Base-by-base conservation (phyloP, 177 flowering plant species). In the Vitis hybrid region DNA sequence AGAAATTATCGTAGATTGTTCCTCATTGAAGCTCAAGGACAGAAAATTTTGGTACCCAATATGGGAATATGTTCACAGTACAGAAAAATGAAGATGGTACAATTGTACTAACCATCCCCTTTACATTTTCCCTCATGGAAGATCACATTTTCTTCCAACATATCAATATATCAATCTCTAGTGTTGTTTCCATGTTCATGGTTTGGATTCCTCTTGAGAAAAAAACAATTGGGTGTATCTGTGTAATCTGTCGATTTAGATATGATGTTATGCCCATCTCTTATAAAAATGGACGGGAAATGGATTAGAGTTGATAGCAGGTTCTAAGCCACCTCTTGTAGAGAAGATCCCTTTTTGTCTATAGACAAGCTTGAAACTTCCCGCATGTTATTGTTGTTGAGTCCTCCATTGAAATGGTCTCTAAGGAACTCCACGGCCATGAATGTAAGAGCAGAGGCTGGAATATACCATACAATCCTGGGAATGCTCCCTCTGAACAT, bases 381-480 rank as follows among this genome's bases (percentile, higher is more conserved):
- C 67, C 56, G 79, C n/a, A 65, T 40, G 12, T 75, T 77, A 4
- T 46, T 67, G 9, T 60, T 60, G 21, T 76, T 71, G 16, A 59
- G n/a, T 52, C 54, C 74, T 69, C 71, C 76, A 30, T 84, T 87
- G 70, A 90, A 92, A 57, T 90, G 85, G 7, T 88, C 96, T 77
- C 98, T 82, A 14, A 93, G 91, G 66, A 87, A 90, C 72, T 93
- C 98, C 60, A 93, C 97, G 3, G 91, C 92, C 98, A 93, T 91
- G 86, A 93, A 93, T 12, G 96, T 90, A 11, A 91, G 87, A 55
- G 98, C 97, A 35, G 97, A 91, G 49, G 97, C 98, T 14, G 98
- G 98, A 66, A 93, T 76, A 67, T 93, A 93, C 98, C 98, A 93
- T 62, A 88, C 78, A 59, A 93, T 74, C 79, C 98, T 87, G 21